Evolutionary conservation across 2,329 filamentous ascomycete genomes (phyloP).

Genomic region (Ascochyta pisi): DNA sequence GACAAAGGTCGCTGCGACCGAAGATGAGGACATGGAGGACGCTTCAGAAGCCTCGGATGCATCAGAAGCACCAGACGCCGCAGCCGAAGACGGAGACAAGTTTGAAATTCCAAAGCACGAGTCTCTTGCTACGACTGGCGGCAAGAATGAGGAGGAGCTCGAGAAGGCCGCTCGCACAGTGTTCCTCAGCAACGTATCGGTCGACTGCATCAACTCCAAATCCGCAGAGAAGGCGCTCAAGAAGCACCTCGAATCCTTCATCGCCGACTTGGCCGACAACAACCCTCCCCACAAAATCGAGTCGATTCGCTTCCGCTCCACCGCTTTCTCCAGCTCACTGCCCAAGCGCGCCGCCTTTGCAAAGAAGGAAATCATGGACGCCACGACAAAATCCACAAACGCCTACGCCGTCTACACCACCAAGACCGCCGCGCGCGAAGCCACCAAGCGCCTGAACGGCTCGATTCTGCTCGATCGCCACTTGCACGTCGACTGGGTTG

Average conservation of each 20-base stretch:
- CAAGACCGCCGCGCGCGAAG: slow-evolving; percentile 74
- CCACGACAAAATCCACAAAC: slow-evolving; percentile 91
- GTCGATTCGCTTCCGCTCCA: slow-evolving; percentile 92
- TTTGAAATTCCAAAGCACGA: slow-evolving; percentile 60
- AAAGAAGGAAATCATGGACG: slow-evolving; percentile 86
- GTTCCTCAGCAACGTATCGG: slow-evolving; percentile 91
- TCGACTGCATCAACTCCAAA: slow-evolving; percentile 81
- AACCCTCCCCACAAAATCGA: slow-evolving; percentile 74
- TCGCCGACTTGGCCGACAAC: slow-evolving; percentile 59
- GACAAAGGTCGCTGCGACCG: slow-evolving; percentile 32
- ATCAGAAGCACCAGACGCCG: slow-evolving; percentile 22
- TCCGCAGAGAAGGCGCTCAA: slow-evolving; percentile 78
- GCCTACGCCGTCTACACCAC: slow-evolving; percentile 92
- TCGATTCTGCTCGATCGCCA: slow-evolving; percentile 84
- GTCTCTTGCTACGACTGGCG: slow-evolving; percentile 51
- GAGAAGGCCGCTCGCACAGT: slow-evolving; percentile 90
- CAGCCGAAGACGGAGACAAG: slow-evolving; percentile 58
- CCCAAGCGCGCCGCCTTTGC: slow-evolving; percentile 96
- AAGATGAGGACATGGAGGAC: slow-evolving; percentile 37
- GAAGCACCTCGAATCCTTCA: slow-evolving; percentile 77
- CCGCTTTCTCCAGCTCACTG: slow-evolving; percentile 79
- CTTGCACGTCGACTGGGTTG: slow-evolving; percentile 87
- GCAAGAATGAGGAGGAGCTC: slow-evolving; percentile 63
- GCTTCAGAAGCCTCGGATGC: background rate
- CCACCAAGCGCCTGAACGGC: slow-evolving; percentile 80